phyloP scores from a whole-genome alignment of 139 green algal species.

The Haematococcus sp. region DNA sequence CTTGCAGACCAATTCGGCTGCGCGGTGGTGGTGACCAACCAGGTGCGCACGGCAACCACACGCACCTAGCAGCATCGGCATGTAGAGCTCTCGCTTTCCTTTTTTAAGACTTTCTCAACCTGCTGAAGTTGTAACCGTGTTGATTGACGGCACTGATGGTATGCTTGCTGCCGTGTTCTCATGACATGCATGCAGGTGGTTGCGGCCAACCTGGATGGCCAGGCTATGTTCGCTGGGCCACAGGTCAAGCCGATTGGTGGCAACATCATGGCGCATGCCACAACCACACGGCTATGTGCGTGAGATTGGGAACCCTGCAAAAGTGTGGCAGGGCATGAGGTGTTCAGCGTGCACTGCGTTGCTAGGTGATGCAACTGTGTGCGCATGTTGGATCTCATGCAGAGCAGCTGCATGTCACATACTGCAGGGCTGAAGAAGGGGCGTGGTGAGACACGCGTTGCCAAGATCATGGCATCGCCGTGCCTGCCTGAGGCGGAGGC shows the following conservation, averaged over 20 bases:
- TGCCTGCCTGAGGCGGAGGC: conserved; percentile 92
- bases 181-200: conserved; percentile 56
- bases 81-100: too few relatives aligned
- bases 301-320: too few relatives aligned
- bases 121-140: too few relatives aligned
- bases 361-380: too few relatives aligned
- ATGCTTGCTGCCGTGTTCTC: not conserved
- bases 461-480: conserved; percentile 90
- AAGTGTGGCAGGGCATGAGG: too few relatives aligned
- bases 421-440: conserved; percentile 9
- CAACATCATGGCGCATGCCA: conserved; percentile 99
- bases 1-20: conserved; percentile 96
- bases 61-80: too few relatives aligned
- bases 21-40: conserved; percentile 96
- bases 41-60: conserved; percentile 66
- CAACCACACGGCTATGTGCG: conserved; percentile 88
- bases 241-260: conserved; percentile 96
- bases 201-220: conserved; percentile 89
- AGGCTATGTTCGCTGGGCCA: conserved; percentile 85
- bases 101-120: too few relatives aligned
- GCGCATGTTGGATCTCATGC: too few relatives aligned
- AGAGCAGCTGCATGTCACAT: not conserved
- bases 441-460: conserved; percentile 22
- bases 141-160: not conserved
- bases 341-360: too few relatives aligned